Evolutionary conservation across 208 protist species (phyloP).

Genomic region (Trypanosoma boissoni): DNA sequence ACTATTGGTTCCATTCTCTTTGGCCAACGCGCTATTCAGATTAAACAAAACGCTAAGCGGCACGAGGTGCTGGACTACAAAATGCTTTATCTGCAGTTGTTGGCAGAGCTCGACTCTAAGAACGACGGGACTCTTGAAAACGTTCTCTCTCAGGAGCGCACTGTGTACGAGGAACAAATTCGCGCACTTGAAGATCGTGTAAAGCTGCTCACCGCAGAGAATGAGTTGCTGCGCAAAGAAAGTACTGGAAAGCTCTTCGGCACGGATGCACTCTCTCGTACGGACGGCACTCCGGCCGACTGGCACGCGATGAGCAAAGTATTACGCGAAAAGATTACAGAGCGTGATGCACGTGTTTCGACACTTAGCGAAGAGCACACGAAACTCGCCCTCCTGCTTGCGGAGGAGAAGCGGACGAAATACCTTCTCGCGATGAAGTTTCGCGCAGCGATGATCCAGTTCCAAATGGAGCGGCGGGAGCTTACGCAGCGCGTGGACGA

Average conservation of each 20-base stretch:
- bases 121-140: constrained; percentile 75
- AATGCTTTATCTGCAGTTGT: constrained; percentile 82
- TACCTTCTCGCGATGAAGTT: constrained; percentile 74
- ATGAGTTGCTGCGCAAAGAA: constrained; percentile 53
- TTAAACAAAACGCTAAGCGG: constrained; percentile 88
- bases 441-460: constrained; percentile 42
- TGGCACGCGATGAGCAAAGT: constrained; percentile 51
- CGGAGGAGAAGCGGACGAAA: constrained; percentile 62
- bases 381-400: constrained; percentile 57
- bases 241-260: constrained; percentile 33
- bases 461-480: constrained; percentile 45
- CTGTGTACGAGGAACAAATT: constrained; percentile 75
- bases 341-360: constrained; percentile 47
- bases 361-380: constrained; percentile 57
- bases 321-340: constrained; percentile 42
- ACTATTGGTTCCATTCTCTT: constrained; percentile 86
- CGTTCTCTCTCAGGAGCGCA: constrained; percentile 65
- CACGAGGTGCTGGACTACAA: constrained; percentile 93
- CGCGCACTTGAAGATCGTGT: constrained; percentile 53
- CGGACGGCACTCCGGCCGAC: constrained; percentile 7
- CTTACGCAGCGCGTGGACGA: constrained; percentile 48
- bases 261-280: background rate
- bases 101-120: constrained; percentile 84
- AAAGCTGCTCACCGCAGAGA: constrained; percentile 61
- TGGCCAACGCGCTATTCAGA: constrained; percentile 91